These are phyloP conservation scores for Cinnamomum chago DNA, from an alignment of 164 flowering plant genomes.

Conservation along the genomic window DNA sequence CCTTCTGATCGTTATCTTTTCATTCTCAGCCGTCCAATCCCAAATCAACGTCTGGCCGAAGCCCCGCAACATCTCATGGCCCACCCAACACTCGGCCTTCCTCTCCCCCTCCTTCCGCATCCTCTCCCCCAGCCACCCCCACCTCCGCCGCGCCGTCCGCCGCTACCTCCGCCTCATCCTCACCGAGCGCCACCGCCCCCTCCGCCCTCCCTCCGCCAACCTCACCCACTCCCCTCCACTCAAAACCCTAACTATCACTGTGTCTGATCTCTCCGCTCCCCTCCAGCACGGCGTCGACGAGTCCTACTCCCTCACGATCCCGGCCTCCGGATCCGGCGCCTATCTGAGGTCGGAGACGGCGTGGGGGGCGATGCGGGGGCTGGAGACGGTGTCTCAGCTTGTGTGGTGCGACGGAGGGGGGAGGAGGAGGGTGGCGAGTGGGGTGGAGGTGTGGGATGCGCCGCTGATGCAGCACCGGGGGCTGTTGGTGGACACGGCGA, in stretches of 20 bases:
- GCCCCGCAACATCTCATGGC: constrained; percentile 51
- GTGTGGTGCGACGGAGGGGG: constrained; percentile 39
- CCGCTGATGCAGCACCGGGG: constrained; percentile 84
- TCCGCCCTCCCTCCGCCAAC: constrained; percentile 28
- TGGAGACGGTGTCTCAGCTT: constrained; percentile 86
- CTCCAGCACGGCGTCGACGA: constrained; percentile 60
- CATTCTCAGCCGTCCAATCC: background rate
- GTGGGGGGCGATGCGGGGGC: constrained; percentile 93
- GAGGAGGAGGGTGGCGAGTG: constrained; percentile 30
- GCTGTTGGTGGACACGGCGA: constrained; percentile 68
- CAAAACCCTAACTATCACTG: constrained; percentile 26
- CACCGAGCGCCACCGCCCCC: constrained; percentile 47
- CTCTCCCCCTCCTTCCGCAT: constrained; percentile 51
- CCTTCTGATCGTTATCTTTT: background rate
- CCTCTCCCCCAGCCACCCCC: constrained; percentile 32
- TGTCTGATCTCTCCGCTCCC: constrained; percentile 35
- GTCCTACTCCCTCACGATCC: constrained; percentile 52
- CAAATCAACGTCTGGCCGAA: constrained; percentile 73
- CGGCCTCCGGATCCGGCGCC: constrained; percentile 30
- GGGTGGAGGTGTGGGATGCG: constrained; percentile 43
- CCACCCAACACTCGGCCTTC: constrained; percentile 32
- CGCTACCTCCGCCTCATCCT: constrained; percentile 42
- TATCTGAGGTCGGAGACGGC: constrained; percentile 44
- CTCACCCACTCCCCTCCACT: constrained; percentile 27
- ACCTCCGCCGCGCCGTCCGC: constrained; percentile 41